A percentile compares a stretch with the other conserved stretches of the same genome.
These are phyloP conservation scores for Westerdykella aurantiaca DNA, from an alignment of 2,329 filamentous ascomycete species.

Conservation along the genomic window DNA sequence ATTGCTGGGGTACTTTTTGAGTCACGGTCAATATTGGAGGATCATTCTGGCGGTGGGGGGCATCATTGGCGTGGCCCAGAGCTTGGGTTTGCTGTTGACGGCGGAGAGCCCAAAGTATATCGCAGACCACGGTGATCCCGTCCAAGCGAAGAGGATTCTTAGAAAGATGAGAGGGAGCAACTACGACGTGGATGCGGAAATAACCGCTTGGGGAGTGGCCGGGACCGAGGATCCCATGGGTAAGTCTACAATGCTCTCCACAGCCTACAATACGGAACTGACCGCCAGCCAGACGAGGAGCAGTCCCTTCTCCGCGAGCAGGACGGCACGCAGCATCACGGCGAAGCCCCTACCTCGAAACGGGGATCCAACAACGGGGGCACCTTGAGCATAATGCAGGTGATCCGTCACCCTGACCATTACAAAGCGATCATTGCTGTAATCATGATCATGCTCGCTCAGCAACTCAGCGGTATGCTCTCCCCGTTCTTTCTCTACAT, in stretches of 20 bases:
- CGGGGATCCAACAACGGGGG: conserved; percentile 28
- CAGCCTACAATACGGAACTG: conserved; percentile 6
- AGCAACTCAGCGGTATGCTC: conserved; percentile 67
- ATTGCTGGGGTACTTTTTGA: conserved; percentile 79
- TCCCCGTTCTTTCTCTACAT: neutral
- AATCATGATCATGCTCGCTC: conserved; percentile 87
- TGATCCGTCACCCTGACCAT: conserved; percentile 61
- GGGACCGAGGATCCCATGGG: conserved; percentile 24
- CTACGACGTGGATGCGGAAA: conserved; percentile 67
- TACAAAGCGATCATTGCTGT: conserved; percentile 81
- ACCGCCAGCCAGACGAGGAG: conserved; percentile 52
- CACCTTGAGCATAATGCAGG: conserved; percentile 45
- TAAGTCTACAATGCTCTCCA: conserved; percentile 7
- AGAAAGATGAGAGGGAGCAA: conserved; percentile 68
- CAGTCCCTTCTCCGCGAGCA: conserved; percentile 58
- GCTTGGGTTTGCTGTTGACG: conserved; percentile 60
- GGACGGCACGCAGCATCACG: conserved; percentile 17
- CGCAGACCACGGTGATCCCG: conserved; percentile 57
- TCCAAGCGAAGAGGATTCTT: conserved; percentile 60
- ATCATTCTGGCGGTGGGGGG: conserved; percentile 72
- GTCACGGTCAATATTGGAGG: conserved; percentile 73
- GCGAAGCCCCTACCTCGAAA: conserved; percentile 17
- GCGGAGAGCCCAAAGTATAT: conserved; percentile 88
- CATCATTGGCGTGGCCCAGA: conserved; percentile 61
- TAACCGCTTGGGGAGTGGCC: conserved; percentile 45